Evolutionary conservation across 208 protist genomes (phyloP).

Genomic region (Crithidia brevicula): DNA sequence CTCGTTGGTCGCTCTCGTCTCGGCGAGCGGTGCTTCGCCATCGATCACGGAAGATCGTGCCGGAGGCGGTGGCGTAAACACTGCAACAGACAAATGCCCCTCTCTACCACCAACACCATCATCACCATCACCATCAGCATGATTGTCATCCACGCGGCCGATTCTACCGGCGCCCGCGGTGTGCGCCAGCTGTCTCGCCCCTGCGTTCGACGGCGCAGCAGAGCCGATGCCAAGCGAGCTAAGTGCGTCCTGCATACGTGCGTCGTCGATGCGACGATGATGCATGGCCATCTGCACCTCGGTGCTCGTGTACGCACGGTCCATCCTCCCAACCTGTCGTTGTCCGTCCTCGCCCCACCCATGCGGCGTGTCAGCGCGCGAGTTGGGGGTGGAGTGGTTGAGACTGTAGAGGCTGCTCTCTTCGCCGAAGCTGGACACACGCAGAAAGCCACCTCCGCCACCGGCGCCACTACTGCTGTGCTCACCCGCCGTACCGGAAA

Average conservation of each 20-base stretch:
- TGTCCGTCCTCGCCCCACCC: constrained; percentile 1
- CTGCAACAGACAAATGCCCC: no score
- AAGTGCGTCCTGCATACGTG: constrained; percentile 18
- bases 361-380: background rate
- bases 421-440: constrained; percentile 9
- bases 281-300: constrained; percentile 21
- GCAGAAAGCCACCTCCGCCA: background rate
- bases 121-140: no score
- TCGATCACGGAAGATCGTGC: no score
- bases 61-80: no score
- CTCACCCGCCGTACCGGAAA: no score
- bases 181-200: no score
- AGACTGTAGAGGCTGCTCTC: constrained; percentile 32
- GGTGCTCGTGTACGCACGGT: constrained; percentile 31
- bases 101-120: no score
- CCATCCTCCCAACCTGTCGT: constrained; percentile 7
- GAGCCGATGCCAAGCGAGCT: constrained; percentile 6
- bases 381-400: constrained; percentile 10
- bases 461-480: no score
- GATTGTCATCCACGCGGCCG: no score
- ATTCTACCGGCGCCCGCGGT: no score
- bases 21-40: no score
- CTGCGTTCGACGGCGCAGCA: background rate
- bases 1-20: no score
- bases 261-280: constrained; percentile 11